Conservation (phyloP, 345 rosid species). For the Physaria fendleri region DNA sequence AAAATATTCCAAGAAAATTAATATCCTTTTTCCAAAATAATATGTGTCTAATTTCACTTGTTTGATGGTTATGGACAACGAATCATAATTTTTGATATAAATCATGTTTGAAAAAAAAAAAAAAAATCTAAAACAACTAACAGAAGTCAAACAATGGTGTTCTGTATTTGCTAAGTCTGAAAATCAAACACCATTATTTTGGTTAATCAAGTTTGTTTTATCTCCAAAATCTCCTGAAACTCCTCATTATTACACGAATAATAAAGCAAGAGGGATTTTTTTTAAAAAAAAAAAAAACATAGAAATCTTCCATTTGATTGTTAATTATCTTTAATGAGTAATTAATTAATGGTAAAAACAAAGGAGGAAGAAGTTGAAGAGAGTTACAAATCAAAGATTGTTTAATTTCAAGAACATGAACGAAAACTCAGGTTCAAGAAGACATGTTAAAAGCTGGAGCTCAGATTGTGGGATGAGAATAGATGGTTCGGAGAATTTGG, state of each 20-base stretch:
- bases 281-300: too few relatives aligned
- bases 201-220: slow-evolving; percentile 23
- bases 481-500: slow-evolving; percentile 25
- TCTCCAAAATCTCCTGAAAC: slow-evolving; percentile 19
- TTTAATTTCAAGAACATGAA: slow-evolving; percentile 46
- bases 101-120: neutral
- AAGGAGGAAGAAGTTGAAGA: slow-evolving; percentile 69
- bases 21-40: too few relatives aligned
- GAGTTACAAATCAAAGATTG: slow-evolving; percentile 48
- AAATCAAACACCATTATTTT: slow-evolving; percentile 14
- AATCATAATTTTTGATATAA: slow-evolving; percentile 16
- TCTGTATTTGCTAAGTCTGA: slow-evolving; percentile 32
- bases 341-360: slow-evolving; percentile 37
- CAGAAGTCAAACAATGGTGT: slow-evolving; percentile 28
- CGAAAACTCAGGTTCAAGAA: slow-evolving; percentile 34
- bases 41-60: too few relatives aligned
- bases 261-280: slow-evolving; percentile 4
- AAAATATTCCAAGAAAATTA: too few relatives aligned
- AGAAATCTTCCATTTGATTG: too few relatives aligned
- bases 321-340: too few relatives aligned
- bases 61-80: slow-evolving; percentile 31
- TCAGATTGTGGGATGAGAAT: slow-evolving; percentile 29
- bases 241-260: slow-evolving; percentile 25
- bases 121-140: slow-evolving; percentile 15
- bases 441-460: slow-evolving; percentile 51